Conservation (phyloP, 208 protist species). For the Leishmania mexicana region DNA sequence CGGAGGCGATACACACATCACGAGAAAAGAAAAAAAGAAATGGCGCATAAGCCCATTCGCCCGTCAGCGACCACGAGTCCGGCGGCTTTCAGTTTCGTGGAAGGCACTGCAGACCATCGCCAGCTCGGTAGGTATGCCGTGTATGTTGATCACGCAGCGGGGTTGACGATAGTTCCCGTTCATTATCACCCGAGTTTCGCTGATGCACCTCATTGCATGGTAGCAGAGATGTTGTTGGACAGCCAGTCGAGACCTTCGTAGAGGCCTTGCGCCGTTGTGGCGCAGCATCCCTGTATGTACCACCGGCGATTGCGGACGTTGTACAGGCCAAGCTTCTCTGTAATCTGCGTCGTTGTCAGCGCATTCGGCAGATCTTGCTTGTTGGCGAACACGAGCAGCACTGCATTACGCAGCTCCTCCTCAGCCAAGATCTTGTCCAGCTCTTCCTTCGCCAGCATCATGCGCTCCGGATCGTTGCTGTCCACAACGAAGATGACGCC, state of each 20-base stretch:
- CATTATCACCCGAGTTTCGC: background rate
- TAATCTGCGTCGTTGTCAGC: constrained; percentile 96
- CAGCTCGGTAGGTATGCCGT: too few species aligned
- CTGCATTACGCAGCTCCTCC: constrained; percentile 96
- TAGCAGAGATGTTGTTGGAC: constrained; percentile 56
- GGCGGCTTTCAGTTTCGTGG: background rate
- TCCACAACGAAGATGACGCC: constrained; percentile 98
- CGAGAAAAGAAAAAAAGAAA: background rate
- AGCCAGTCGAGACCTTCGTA: constrained; percentile 95
- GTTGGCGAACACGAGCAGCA: constrained; percentile 98
- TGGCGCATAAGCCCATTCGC: too few species aligned
- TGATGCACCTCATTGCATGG: constrained; percentile 2
- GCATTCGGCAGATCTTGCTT: constrained; percentile 99
- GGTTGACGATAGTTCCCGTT: background rate
- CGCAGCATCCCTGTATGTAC: constrained; percentile 94
- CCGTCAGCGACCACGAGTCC: too few species aligned
- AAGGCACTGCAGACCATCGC: background rate
- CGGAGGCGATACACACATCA: background rate
- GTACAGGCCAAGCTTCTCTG: constrained; percentile 96
- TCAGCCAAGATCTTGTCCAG: constrained; percentile 97
- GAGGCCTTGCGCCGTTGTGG: constrained; percentile 91
- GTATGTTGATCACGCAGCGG: background rate
- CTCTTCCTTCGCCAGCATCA: constrained; percentile 91
- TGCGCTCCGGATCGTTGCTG: constrained; percentile 94
- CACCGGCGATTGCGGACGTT: constrained; percentile 92